Evolutionary conservation across 2,329 filamentous ascomycete genomes (phyloP).

Genomic region (Aurifilum marmelostoma): DNA sequence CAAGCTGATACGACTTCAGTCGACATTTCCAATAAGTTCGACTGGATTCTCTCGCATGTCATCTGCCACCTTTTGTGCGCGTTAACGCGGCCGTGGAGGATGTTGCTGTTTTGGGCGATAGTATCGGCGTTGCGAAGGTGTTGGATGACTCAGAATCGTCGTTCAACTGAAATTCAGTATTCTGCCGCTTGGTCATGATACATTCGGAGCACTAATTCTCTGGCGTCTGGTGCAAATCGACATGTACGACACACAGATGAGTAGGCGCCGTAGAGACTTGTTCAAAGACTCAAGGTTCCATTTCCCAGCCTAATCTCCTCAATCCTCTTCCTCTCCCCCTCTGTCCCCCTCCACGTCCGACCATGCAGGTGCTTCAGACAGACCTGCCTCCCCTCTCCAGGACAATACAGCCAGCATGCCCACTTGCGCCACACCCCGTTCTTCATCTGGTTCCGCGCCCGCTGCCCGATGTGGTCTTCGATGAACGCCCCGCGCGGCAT

Average conservation of each 20-base stretch:
- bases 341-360: conserved; percentile 51
- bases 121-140: too few species aligned
- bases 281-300: background rate
- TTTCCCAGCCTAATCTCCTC: conserved; percentile 16
- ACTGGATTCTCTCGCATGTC: too few species aligned
- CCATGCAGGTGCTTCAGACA: conserved; percentile 57
- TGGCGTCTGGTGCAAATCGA: too few species aligned
- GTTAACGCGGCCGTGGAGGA: too few species aligned
- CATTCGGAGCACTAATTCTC: too few species aligned
- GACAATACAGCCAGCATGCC: conserved; percentile 61
- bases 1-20: too few species aligned
- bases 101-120: too few species aligned
- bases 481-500: conserved; percentile 58
- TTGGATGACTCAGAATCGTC: too few species aligned
- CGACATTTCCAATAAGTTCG: too few species aligned
- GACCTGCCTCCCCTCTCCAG: conserved; percentile 47
- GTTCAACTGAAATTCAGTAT: too few species aligned
- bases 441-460: conserved; percentile 61
- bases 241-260: background rate
- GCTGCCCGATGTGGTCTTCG: conserved; percentile 59
- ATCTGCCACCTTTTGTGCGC: too few species aligned
- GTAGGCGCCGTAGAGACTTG: background rate
- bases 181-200: too few species aligned
- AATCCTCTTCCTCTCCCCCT: conserved; percentile 33
- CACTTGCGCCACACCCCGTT: conserved; percentile 54